Conservation (phyloP, 2,329 filamentous ascomycete genomes). For the Botrytis elliptica region DNA sequence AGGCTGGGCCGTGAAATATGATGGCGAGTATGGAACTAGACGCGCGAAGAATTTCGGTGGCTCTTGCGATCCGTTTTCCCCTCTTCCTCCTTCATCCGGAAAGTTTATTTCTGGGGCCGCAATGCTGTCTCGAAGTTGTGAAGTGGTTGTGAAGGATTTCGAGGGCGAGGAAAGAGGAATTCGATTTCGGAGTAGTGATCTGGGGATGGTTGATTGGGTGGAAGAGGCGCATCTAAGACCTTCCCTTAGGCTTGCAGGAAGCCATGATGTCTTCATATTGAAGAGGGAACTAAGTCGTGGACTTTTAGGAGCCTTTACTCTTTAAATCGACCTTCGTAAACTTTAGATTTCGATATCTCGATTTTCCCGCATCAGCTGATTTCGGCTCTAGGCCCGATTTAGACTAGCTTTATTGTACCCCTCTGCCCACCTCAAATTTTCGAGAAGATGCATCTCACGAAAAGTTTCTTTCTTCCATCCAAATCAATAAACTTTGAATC, state of each 20-base stretch:
- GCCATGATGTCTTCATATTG: conserved; percentile 39
- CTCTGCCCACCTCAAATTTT: conserved; percentile 20
- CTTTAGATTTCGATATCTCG: conserved; percentile 14
- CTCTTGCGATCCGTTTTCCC: conserved; percentile 31
- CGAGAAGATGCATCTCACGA: conserved; percentile 17
- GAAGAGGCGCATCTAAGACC: conserved; percentile 31
- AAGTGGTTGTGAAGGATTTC: conserved; percentile 35
- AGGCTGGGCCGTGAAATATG: conserved; percentile 90
- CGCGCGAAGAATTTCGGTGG: conserved; percentile 54
- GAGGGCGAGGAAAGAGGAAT: conserved; percentile 24
- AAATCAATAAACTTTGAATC: conserved; percentile 24
- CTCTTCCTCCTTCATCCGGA: conserved; percentile 27
- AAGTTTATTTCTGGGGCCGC: conserved; percentile 48
- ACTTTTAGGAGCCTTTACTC: conserved; percentile 6
- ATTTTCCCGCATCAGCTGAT: conserved; percentile 21
- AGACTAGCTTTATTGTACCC: conserved; percentile 11
- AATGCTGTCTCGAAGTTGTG: conserved; percentile 39
- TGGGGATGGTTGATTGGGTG: conserved; percentile 23
- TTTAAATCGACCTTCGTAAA: conserved; percentile 5
- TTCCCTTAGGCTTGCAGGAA: conserved; percentile 34
- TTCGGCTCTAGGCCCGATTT: background rate
- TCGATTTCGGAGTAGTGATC: conserved; percentile 23
- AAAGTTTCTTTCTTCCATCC: conserved; percentile 15
- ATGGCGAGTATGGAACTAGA: conserved; percentile 77
- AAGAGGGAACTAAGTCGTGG: conserved; percentile 21